These are phyloP conservation scores for Turritis glabra DNA, from an alignment of 345 rosid species.

Conservation along the genomic window DNA sequence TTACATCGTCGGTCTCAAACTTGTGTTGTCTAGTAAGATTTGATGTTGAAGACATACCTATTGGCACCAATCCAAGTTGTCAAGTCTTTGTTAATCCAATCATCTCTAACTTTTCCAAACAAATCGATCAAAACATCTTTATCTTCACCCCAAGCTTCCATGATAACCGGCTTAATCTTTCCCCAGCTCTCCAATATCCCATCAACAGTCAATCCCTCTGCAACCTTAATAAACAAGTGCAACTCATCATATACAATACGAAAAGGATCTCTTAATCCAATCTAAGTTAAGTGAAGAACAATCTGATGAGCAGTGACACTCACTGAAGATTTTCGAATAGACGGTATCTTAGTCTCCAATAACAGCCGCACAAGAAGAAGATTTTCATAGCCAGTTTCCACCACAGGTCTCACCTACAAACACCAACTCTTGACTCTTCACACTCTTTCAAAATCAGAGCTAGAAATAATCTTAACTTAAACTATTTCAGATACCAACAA, in stretches of 20 bases:
- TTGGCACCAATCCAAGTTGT: conserved; percentile 92
- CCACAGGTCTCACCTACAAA: conserved; percentile 85
- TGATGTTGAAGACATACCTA: conserved; percentile 48
- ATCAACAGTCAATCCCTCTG: conserved; percentile 69
- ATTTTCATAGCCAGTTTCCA: conserved; percentile 93
- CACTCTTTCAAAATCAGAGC: conserved; percentile 3
- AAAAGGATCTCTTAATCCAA: neutral
- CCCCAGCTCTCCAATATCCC: conserved; percentile 76
- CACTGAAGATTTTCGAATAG: conserved; percentile 76
- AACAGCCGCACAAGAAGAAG: conserved; percentile 76
- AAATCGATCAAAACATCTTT: conserved; percentile 66
- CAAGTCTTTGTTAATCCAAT: conserved; percentile 80
- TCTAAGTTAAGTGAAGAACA: neutral
- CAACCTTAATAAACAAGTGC: conserved; percentile 51
- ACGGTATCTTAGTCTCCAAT: conserved; percentile 67
- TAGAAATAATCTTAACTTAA: neutral
- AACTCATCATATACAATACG: neutral
- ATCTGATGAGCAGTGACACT: conserved; percentile 39
- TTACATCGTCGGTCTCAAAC: neutral
- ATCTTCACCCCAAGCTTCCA: conserved; percentile 85
- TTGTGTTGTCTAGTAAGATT: neutral
- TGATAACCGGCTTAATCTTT: conserved; percentile 69
- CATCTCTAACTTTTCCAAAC: conserved; percentile 87
- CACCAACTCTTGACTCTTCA: neutral
- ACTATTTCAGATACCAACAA: neutral